Evolutionary conservation across 106 monocot genomes (phyloP).

Genomic region (Dactylorhiza incarnata): DNA sequence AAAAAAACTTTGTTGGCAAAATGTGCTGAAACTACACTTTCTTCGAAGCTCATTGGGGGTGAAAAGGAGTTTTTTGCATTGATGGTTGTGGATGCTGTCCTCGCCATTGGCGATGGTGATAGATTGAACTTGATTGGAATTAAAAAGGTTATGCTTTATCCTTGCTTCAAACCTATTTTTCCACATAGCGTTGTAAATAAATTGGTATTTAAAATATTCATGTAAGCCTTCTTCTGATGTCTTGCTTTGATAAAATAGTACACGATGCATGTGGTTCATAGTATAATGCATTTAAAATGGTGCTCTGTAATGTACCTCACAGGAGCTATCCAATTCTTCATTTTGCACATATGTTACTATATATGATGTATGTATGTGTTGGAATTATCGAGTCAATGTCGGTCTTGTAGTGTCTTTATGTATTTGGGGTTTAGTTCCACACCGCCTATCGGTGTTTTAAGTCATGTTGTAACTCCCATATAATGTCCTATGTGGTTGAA

Average conservation of each 20-base stretch:
- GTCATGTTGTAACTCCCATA: too few species aligned
- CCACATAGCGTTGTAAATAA: not conserved
- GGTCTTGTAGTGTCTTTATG: too few species aligned
- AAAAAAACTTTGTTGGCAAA: conserved; percentile 83
- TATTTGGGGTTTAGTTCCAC: too few species aligned
- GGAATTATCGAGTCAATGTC: too few species aligned
- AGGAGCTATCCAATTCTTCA: not conserved
- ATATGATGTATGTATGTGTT: too few species aligned
- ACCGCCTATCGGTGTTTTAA: too few species aligned
- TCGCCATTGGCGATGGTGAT: conserved; percentile 91
- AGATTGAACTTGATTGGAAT: conserved; percentile 90
- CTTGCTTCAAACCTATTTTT: not conserved
- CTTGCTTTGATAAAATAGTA: not conserved
- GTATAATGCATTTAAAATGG: not conserved
- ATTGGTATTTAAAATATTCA: not conserved
- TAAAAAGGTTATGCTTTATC: conserved; percentile 56
- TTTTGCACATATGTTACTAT: too few species aligned
- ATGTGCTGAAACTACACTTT: conserved; percentile 92
- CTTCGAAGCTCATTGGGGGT: conserved; percentile 95
- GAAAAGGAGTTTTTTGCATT: conserved; percentile 97
- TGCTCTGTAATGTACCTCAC: not conserved
- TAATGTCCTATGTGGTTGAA: too few species aligned
- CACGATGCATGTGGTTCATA: not conserved
- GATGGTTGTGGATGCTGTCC: conserved; percentile 96
- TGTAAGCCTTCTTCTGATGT: not conserved